A percentile compares a stretch with the other conserved stretches of the same genome.
Conservation (phyloP, 2,329 filamentous ascomycete species). For the Metarhizium brunneum region DNA sequence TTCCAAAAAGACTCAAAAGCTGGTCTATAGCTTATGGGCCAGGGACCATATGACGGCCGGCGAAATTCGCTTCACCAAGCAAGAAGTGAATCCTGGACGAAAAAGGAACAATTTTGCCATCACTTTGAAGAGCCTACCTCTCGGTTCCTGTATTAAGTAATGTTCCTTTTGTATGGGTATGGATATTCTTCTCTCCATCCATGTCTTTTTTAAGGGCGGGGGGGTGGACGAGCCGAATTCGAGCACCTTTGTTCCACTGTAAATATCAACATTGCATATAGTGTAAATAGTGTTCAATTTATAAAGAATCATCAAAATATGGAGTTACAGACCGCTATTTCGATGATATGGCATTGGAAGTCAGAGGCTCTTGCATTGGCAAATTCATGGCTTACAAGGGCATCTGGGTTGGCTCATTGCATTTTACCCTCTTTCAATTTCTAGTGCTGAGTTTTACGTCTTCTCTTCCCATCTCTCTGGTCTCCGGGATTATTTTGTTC, state of each 20-base stretch:
- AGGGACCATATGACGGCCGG: conserved; percentile 21
- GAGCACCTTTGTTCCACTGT: not conserved
- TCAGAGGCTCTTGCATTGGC: not conserved
- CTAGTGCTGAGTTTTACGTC: not conserved
- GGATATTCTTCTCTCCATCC: not conserved
- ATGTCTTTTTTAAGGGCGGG: not conserved
- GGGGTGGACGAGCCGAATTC: not conserved
- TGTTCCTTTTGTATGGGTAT: not conserved
- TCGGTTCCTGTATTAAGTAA: conserved; percentile 2
- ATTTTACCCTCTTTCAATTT: not conserved
- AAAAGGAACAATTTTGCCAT: conserved; percentile 88
- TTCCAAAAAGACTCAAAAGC: conserved; percentile 69
- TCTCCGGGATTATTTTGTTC: not conserved
- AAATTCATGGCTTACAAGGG: not conserved
- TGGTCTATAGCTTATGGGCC: conserved; percentile 85
- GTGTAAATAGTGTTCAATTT: not conserved
- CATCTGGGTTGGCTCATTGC: not conserved
- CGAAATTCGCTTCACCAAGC: conserved; percentile 41
- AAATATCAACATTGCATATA: not conserved
- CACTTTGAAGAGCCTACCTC: conserved; percentile 37
- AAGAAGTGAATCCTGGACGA: conserved; percentile 64
- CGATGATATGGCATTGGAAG: not conserved
- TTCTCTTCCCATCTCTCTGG: not conserved
- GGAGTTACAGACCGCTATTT: not conserved
- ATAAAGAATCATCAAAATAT: not conserved